Conservation (phyloP, 495 filamentous ascomycete genomes). For the Penicillium cosmopolitanum region DNA sequence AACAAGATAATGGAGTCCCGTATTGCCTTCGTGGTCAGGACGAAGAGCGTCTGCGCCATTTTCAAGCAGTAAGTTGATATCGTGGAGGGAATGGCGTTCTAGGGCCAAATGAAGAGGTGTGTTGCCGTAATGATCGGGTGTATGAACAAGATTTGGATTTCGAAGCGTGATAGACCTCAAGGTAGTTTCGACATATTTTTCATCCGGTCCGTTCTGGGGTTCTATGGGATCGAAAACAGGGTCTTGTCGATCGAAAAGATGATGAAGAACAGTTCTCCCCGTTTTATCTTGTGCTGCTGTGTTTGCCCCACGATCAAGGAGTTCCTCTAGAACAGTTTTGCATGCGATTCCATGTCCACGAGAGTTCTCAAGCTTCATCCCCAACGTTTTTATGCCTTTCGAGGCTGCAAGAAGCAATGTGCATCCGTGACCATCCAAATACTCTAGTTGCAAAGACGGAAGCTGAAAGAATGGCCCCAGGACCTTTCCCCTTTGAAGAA, state of each 20-base stretch:
- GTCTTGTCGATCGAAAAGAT: constrained; percentile 14
- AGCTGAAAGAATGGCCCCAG: too few relatives aligned
- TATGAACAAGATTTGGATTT: constrained; percentile 10
- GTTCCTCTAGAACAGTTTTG: too few relatives aligned
- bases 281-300: constrained; percentile 5
- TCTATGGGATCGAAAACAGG: constrained; percentile 8
- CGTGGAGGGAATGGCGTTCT: background rate
- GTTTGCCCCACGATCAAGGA: too few relatives aligned
- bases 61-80: constrained; percentile 18
- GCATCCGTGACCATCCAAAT: too few relatives aligned
- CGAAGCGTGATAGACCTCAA: background rate
- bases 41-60: constrained; percentile 19
- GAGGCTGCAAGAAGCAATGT: too few relatives aligned
- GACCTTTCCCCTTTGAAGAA: too few relatives aligned
- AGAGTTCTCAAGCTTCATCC: too few relatives aligned
- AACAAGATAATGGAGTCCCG: constrained; percentile 23
- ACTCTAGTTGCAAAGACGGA: too few relatives aligned
- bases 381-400: too few relatives aligned
- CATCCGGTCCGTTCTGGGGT: too few relatives aligned
- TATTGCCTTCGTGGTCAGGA: constrained; percentile 23
- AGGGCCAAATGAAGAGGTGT: constrained; percentile 18
- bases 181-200: background rate
- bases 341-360: too few relatives aligned
- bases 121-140: constrained; percentile 1
- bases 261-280: constrained; percentile 23